Conservation (phyloP, 2,329 filamentous ascomycete genomes). For the Aspergillus ochraceoroseus region DNA sequence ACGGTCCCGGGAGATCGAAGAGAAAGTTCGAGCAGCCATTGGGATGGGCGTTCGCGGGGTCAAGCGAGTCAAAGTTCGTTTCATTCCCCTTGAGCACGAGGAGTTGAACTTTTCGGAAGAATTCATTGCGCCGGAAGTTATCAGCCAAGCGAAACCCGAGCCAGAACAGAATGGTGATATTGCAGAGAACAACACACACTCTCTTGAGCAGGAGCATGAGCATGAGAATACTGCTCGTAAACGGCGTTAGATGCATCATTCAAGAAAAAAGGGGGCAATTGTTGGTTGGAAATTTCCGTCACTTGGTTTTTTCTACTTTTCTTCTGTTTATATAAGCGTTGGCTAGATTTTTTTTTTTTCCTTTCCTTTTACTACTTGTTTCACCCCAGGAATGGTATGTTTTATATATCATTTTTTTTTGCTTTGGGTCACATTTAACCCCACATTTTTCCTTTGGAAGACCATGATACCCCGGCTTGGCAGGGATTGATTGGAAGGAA, state of each 20-base stretch:
- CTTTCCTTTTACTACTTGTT: background rate
- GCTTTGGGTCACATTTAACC: background rate
- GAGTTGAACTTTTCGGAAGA: constrained; percentile 66
- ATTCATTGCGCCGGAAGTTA: constrained; percentile 64
- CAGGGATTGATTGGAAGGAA: background rate
- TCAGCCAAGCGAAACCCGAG: constrained; percentile 55
- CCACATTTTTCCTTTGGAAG: background rate
- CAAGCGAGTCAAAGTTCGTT: constrained; percentile 75
- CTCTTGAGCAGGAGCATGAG: constrained; percentile 43
- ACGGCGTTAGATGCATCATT: constrained; percentile 9
- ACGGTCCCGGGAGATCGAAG: constrained; percentile 64
- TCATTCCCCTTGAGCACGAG: constrained; percentile 63
- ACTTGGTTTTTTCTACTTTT: background rate
- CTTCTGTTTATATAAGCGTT: constrained; percentile 3
- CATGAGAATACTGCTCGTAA: constrained; percentile 22
- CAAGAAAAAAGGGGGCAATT: background rate
- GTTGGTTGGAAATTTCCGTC: too few relatives aligned
- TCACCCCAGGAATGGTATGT: background rate
- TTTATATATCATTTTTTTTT: background rate
- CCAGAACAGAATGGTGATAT: constrained; percentile 52
- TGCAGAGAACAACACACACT: constrained; percentile 24
- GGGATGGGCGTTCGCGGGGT: constrained; percentile 77
- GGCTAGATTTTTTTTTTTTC: background rate
- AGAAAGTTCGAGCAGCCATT: constrained; percentile 64
- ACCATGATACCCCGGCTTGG: constrained; percentile 2